phyloP scores from a whole-genome alignment of 2,329 filamentous ascomycete species.

The Penicillium fuscoglaucum region DNA sequence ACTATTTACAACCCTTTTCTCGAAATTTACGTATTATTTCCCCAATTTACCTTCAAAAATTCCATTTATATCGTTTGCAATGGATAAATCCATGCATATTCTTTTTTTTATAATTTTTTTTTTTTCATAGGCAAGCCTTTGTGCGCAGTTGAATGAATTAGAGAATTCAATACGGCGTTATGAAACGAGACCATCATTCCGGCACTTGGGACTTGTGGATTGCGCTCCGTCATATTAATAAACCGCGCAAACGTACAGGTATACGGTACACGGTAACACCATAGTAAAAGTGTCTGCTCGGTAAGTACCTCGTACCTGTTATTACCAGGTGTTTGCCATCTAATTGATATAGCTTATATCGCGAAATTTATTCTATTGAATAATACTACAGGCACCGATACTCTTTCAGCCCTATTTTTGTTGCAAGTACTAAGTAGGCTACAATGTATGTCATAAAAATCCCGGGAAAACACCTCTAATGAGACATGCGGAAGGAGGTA shows the following conservation, averaged over 20 bases:
- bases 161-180: conserved; percentile 1
- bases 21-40: not conserved
- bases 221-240: conserved; percentile 20
- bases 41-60: not conserved
- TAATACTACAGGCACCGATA: not conserved
- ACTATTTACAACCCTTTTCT: not conserved
- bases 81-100: not conserved
- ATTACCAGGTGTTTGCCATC: conserved; percentile 5
- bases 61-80: not conserved
- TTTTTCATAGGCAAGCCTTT: not conserved
- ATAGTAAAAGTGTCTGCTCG: conserved; percentile 15
- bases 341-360: not conserved
- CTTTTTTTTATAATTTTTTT: conserved; percentile 4
- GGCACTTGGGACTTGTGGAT: conserved; percentile 18
- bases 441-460: not conserved
- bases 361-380: not conserved
- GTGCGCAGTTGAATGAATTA: not conserved
- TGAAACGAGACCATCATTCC: conserved; percentile 19
- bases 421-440: not conserved
- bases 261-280: conserved; percentile 17
- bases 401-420: not conserved
- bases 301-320: conserved; percentile 16
- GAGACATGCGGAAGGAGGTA: not conserved
- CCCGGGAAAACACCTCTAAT: too few species aligned
- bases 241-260: conserved; percentile 22